A percentile compares a stretch with the other conserved stretches of the same genome.
phyloP scores from a whole-genome alignment of 805 yeast species.

The Saccharomycopsis lassenensis region DNA sequence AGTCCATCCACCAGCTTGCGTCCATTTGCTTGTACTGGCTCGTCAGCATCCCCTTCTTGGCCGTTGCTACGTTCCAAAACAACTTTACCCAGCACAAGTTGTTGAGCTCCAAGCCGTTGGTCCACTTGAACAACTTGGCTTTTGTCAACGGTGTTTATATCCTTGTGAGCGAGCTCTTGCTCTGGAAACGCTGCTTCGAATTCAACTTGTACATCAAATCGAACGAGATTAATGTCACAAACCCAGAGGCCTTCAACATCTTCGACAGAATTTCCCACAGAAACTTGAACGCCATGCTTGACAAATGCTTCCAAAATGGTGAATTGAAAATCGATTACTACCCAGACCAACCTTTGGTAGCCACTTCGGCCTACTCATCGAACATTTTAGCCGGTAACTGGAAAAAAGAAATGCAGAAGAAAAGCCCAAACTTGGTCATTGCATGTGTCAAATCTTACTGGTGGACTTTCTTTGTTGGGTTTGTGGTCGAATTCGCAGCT shows the following conservation, averaged over 20 bases:
- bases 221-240: conserved; percentile 10
- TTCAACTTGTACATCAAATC: conserved; percentile 7
- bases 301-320: conserved; percentile 29
- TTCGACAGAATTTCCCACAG: conserved; percentile 32
- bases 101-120: not conserved
- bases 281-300: conserved; percentile 38
- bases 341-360: conserved; percentile 31
- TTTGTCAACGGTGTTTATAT: conserved; percentile 5
- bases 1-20: conserved; percentile 13
- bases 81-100: conserved; percentile 8
- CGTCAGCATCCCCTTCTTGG: conserved; percentile 3
- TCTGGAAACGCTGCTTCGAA: conserved; percentile 13
- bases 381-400: conserved; percentile 26
- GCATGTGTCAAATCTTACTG: conserved; percentile 32
- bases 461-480: conserved; percentile 25
- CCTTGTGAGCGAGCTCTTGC: conserved; percentile 8
- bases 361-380: conserved; percentile 27
- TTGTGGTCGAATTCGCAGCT: conserved; percentile 29
- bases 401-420: conserved; percentile 25
- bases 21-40: conserved; percentile 13
- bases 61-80: conserved; percentile 8
- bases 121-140: not conserved
- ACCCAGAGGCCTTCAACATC: conserved; percentile 4
- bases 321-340: conserved; percentile 30
- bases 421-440: conserved; percentile 25